Evolutionary conservation across 1,284 basidiomycete species (phyloP).

Genomic region (Bondarzewia mesenterica): DNA sequence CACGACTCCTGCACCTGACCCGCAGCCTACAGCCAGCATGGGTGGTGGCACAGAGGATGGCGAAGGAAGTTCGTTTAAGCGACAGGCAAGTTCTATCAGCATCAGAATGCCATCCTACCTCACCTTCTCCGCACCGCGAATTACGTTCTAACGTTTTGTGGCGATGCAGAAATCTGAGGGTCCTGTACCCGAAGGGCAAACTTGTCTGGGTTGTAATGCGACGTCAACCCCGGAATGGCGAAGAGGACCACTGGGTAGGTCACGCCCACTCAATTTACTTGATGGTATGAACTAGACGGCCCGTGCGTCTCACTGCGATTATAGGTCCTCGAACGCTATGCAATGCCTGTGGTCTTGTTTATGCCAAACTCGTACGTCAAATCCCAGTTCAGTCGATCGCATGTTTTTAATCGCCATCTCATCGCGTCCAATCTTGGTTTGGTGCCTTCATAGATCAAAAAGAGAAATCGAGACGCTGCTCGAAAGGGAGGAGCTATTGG

Average conservation of each 20-base stretch:
- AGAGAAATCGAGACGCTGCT: slow-evolving; percentile 25
- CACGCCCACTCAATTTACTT: not conserved
- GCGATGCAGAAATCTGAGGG: slow-evolving; percentile 34
- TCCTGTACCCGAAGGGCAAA: slow-evolving; percentile 48
- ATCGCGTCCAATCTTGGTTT: not conserved
- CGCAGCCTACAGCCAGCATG: slow-evolving; percentile 14
- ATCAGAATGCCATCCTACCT: slow-evolving; percentile 12
- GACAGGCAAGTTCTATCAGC: slow-evolving; percentile 31
- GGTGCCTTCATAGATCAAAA: slow-evolving; percentile 26
- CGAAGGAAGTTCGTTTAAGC: slow-evolving; percentile 19
- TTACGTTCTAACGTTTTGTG: slow-evolving; percentile 5
- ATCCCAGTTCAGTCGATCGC: slow-evolving; percentile 11
- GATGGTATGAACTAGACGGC: not conserved
- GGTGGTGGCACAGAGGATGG: slow-evolving; percentile 15
- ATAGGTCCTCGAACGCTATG: slow-evolving; percentile 65
- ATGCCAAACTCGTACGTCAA: slow-evolving; percentile 58
- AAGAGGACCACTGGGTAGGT: slow-evolving; percentile 66
- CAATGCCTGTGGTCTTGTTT: slow-evolving; percentile 74
- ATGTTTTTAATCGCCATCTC: not conserved
- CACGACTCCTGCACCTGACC: not conserved
- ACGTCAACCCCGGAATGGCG: slow-evolving; percentile 84
- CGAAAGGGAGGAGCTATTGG: slow-evolving; percentile 8
- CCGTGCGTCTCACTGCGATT: slow-evolving; percentile 11
- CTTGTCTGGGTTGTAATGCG: slow-evolving; percentile 68
- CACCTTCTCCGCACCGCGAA: slow-evolving; percentile 8